Evolutionary conservation across 2,329 filamentous ascomycete species (phyloP), one percentile per base, ranked within the genome.

Genomic region (Tolypocladium endophyticum): DNA sequence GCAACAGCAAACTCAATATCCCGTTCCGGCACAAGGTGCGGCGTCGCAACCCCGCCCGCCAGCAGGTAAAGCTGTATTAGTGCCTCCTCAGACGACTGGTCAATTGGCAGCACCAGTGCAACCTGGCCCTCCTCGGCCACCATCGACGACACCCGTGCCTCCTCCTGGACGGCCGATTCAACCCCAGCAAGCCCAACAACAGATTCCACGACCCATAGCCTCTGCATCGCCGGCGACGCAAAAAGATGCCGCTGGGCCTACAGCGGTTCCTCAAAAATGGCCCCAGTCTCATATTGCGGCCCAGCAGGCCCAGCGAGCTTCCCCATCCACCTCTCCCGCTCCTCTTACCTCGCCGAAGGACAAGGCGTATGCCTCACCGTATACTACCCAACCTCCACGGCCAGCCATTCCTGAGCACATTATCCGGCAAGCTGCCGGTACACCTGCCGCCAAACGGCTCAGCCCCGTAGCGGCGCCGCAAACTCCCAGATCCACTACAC

Each of bases 351-450:
- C 67, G 28, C 65, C 65, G 41, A 68, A 66, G 58, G 69, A 72
- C 60, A 74, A 68, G 61, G 56, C 60, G 11, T 65, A 68, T 52
- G 45, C 62, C 5, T 67, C 67, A 14, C 67, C 73, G 2, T 70
- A 73, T 58, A 64, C 64, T 41, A 64, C 66, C 23, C 73, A 76
- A 57, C 66, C 66, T 8, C 70, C 71, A 9, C 68, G 70, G 50
- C 73, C 73, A 43, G 72, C 74, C 5, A 72, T 77, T 41, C 73
- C 75, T n/a, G 72, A 75, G 45, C 73, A 75, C 61, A 72, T 77
- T 52, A 74, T 73, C 59, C 71, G 74, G n/a, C 74, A 76, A 60
- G 70, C 71, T 23, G 64, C 73, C 35, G 68, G 67, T 57, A 71
- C 73, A 16, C 68, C 69, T 25, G 61, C 63, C 1, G 61, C 67